Conservation (phyloP, 768 basidiomycete species). For the Pisolithus albus region DNA sequence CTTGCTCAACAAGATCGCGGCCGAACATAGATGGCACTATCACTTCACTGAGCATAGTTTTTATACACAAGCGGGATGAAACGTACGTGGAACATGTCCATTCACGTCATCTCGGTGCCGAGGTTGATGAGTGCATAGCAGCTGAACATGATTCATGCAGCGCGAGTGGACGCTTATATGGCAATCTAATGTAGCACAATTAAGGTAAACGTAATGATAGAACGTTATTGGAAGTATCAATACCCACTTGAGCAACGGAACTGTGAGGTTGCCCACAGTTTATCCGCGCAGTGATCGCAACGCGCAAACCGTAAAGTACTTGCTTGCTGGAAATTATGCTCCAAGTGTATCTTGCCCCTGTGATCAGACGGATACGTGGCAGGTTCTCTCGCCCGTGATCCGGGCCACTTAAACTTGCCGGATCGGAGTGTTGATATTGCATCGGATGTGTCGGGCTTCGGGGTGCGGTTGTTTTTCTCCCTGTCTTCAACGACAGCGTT, state of each 20-base stretch:
- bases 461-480: conserved; percentile 22
- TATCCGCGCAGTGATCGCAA: conserved; percentile 95
- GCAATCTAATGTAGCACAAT: conserved; percentile 48
- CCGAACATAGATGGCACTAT: conserved; percentile 90
- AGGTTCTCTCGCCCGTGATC: conserved; percentile 46
- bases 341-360: conserved; percentile 38
- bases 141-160: conserved; percentile 63
- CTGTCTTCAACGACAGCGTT: conserved; percentile 22
- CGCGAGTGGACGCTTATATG: conserved; percentile 83
- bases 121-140: conserved; percentile 55
- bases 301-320: conserved; percentile 83
- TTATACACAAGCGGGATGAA: conserved; percentile 8
- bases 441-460: conserved; percentile 33
- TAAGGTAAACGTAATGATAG: neutral
- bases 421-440: conserved; percentile 44
- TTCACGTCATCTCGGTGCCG: conserved; percentile 27
- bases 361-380: conserved; percentile 28
- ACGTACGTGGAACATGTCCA: conserved; percentile 10
- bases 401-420: conserved; percentile 68
- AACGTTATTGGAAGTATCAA: neutral
- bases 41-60: conserved; percentile 10
- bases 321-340: conserved; percentile 86
- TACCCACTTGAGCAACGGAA: conserved; percentile 79
- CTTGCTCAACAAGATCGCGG: conserved; percentile 80
- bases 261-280: conserved; percentile 99